phyloP scores from a whole-genome alignment of 352 stramenopile species.

The Phytophthora ohioensis region DNA sequence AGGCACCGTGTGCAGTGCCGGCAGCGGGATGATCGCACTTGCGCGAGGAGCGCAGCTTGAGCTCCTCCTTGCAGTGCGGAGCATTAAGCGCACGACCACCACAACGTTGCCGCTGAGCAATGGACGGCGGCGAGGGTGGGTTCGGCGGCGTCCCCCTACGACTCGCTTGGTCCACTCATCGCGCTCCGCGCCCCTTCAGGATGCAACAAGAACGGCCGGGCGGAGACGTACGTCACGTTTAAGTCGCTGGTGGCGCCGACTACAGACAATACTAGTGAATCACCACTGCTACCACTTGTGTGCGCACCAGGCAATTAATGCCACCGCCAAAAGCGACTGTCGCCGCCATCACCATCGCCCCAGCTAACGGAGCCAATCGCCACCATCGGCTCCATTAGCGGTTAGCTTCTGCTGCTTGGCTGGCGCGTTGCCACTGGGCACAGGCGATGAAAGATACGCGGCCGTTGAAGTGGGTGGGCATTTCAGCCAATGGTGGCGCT shows the following conservation, averaged over 20 bases:
- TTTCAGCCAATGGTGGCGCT: conserved; percentile 21
- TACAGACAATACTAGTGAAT: no score
- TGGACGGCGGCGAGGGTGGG: conserved; percentile 4
- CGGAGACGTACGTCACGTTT: conserved; percentile 10
- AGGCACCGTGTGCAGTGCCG: no score
- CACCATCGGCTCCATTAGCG: no score
- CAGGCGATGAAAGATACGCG: conserved; percentile 22
- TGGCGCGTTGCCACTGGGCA: not conserved
- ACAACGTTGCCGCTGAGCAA: not conserved
- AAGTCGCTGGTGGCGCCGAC: conserved; percentile 1
- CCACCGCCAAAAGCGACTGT: no score
- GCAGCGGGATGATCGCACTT: not conserved
- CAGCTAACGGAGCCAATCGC: no score
- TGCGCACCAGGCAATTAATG: no score
- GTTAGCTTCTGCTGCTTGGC: no score
- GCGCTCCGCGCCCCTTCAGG: conserved; percentile 19
- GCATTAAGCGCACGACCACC: conserved; percentile 5
- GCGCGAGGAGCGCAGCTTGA: not conserved
- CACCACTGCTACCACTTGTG: no score
- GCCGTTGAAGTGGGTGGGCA: conserved; percentile 17
- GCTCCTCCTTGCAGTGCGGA: not conserved
- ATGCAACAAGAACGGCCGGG: conserved; percentile 29
- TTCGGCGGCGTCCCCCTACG: conserved; percentile 18
- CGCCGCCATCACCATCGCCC: no score
- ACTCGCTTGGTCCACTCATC: conserved; percentile 25